These are phyloP conservation scores for Colletotrichum paranaense DNA, from an alignment of 2,329 filamentous ascomycete genomes.

Conservation along the genomic window DNA sequence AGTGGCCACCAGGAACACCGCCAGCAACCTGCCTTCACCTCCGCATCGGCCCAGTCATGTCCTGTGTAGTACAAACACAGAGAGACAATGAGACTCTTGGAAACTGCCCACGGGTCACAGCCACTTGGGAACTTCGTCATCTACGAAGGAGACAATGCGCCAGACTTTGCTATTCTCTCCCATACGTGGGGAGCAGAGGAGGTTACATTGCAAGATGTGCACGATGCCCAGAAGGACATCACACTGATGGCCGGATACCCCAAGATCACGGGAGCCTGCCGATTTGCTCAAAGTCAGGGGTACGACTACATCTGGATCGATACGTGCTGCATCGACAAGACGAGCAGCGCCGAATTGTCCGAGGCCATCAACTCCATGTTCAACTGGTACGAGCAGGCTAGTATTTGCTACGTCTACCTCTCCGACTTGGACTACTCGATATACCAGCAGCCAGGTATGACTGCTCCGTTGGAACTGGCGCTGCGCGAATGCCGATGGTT, in stretches of 20 bases:
- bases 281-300: slow-evolving; percentile 6
- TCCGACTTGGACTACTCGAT: slow-evolving; percentile 16
- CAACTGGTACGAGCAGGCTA: slow-evolving; percentile 35
- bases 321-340: slow-evolving; percentile 42
- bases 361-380: slow-evolving; percentile 40
- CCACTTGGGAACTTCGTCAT: background rate
- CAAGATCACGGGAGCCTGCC: slow-evolving; percentile 23
- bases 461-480: background rate
- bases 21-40: background rate
- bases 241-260: slow-evolving; percentile 8
- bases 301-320: slow-evolving; percentile 41
- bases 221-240: background rate
- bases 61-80: background rate
- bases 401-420: slow-evolving; percentile 38
- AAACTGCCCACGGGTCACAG: background rate
- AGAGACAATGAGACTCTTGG: background rate
- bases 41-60: background rate
- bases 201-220: background rate
- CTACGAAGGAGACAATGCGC: background rate
- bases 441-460: background rate
- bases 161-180: slow-evolving; percentile 38
- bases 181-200: slow-evolving; percentile 24
- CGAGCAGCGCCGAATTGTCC: slow-evolving; percentile 36
- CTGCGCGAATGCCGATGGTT: slow-evolving; percentile 26
- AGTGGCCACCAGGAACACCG: background rate